Base-by-base conservation (phyloP, 768 basidiomycete species). In the Russula virescens region DNA sequence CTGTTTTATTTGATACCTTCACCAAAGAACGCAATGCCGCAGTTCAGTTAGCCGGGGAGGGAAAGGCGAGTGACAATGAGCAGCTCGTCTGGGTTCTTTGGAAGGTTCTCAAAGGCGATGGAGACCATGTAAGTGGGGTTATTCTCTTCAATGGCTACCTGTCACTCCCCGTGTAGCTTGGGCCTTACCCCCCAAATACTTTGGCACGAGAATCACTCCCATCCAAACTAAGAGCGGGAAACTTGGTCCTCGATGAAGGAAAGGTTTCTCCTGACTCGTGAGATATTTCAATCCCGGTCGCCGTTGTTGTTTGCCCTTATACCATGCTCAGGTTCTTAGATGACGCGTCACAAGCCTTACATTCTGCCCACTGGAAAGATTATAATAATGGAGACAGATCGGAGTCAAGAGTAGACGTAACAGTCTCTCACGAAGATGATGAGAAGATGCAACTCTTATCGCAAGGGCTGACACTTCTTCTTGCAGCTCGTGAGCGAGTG, bases 71-170 rank as follows among this genome's bases (percentile, higher is more conserved):
- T 60, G 78, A 79, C 55, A 89, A 84, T 71, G 89, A 91, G 70
- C 89, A 89, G 69, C 76, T 91, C 53, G 87, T 91, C 43, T 91
- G 89, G 88, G 89, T 91, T 48, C 77, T 91, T 63, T 91, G 89
- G 89, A 91, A 91, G 75, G 88, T 91, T 60, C 75, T 91, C 58
- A 88, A 84, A 72, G 90, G 89, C 56, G 88, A 91, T 71, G 89
- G 89, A 21, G 85, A 83, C 63, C 89, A 91, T 78, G 89, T 90
- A 65, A 68, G 84, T 78, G 38, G 60, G 23, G n/a, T 25, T 58
- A 50, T 55, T 14, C 52, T 14, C 16, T 58, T 54, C 51, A 19
- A 26, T 42, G 42, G 16, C 58, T 25, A 35, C 63, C 70, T 28
- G 72, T 59, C 28, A 34, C 34, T 34, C n/a, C 46, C n/a, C 21